Conservation (phyloP, 306 rosid species). For the Vicia faba region DNA sequence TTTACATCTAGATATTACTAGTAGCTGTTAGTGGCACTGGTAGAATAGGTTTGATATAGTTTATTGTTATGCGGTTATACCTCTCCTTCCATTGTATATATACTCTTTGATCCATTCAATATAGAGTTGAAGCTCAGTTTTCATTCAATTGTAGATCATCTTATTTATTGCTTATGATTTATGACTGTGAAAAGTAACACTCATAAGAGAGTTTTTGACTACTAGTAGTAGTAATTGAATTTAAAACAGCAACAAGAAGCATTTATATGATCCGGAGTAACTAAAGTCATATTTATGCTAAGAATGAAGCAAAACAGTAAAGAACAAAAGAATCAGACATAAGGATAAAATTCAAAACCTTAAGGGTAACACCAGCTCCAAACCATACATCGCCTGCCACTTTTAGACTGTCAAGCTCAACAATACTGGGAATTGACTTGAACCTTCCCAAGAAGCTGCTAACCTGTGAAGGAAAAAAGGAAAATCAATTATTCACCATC, state of each 20-base stretch:
- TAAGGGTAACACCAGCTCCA: conserved; percentile 73
- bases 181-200: not conserved
- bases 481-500: conserved; percentile 35
- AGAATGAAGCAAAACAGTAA: conserved; percentile 7
- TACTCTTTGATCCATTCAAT: too few relatives aligned
- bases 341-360: conserved; percentile 54
- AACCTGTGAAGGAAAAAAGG: conserved; percentile 53
- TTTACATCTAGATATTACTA: too few relatives aligned
- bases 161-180: conserved; percentile 8
- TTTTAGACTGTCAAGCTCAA: conserved; percentile 82
- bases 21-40: too few relatives aligned
- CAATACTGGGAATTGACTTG: conserved; percentile 91
- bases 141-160: too few relatives aligned
- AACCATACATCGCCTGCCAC: conserved; percentile 91
- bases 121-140: too few relatives aligned
- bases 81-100: too few relatives aligned
- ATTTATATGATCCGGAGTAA: conserved; percentile 11
- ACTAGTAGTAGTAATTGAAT: conserved; percentile 5
- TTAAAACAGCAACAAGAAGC: not conserved
- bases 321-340: conserved; percentile 6
- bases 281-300: not conserved
- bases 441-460: conserved; percentile 75
- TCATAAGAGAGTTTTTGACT: conserved; percentile 7
- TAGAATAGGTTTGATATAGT: too few relatives aligned
- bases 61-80: too few relatives aligned